Evolutionary conservation across 805 yeast species (phyloP).

Genomic region (Suhomyces emberorum): DNA sequence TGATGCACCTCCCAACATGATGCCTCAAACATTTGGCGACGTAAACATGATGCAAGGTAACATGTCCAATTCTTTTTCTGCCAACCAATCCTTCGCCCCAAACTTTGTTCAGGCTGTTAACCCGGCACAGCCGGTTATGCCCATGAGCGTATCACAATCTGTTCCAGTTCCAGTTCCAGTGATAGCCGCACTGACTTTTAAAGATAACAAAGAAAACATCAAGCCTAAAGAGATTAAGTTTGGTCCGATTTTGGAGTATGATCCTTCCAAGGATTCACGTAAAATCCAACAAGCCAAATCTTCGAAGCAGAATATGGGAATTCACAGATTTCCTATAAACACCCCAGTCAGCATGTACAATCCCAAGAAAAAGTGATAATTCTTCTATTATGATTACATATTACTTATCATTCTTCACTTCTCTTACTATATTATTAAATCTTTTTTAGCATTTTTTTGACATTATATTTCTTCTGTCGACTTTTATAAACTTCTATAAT

Average conservation of each 20-base stretch:
- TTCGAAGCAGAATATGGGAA: conserved; percentile 18
- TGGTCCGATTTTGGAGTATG: conserved; percentile 40
- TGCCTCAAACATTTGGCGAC: conserved; percentile 3
- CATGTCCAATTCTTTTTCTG: neutral
- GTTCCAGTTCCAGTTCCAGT: conserved; percentile 10
- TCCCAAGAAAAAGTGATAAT: conserved; percentile 33
- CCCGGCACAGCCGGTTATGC: conserved; percentile 6
- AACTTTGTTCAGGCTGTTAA: neutral
- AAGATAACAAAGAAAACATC: conserved; percentile 18
- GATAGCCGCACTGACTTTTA: conserved; percentile 10
- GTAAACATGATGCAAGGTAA: neutral
- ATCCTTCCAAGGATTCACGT: conserved; percentile 32
- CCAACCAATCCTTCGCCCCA: neutral
- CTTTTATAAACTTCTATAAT: neutral
- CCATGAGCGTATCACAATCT: conserved; percentile 6
- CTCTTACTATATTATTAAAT: neutral
- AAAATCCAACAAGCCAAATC: conserved; percentile 14
- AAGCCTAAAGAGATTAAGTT: conserved; percentile 30
- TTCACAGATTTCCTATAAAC: conserved; percentile 29
- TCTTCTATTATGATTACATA: too few relatives aligned
- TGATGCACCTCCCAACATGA: neutral
- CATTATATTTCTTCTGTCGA: neutral
- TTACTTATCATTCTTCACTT: too few relatives aligned
- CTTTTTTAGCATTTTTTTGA: neutral
- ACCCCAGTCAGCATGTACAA: conserved; percentile 34